Conservation (phyloP, 331 rosid genomes). For the Ulmus americana region DNA sequence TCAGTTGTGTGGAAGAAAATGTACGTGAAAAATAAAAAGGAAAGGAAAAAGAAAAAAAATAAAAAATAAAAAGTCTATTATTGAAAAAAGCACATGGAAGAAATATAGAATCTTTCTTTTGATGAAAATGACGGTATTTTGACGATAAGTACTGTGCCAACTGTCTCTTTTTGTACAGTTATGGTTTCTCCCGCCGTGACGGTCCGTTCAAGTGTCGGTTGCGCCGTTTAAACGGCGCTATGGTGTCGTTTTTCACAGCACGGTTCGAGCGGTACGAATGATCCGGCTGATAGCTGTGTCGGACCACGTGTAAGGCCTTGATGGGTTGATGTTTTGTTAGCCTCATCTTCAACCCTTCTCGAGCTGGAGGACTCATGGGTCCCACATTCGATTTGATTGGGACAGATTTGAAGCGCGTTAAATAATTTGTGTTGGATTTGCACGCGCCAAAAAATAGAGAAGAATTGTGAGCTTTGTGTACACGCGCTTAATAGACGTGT, state of each 20-base stretch:
- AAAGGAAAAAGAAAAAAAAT: not conserved
- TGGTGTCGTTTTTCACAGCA: not conserved
- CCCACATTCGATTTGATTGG: not conserved
- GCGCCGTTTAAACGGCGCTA: slow-evolving; percentile 8
- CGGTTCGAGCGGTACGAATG: not conserved
- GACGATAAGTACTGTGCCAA: slow-evolving; percentile 13
- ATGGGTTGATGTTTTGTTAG: not conserved
- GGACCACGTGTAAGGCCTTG: slow-evolving; percentile 19
- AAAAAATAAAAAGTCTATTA: not conserved
- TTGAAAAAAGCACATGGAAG: not conserved
- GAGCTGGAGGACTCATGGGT: not conserved
- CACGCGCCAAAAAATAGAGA: not conserved
- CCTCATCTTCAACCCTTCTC: not conserved
- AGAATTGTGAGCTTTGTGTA: not conserved
- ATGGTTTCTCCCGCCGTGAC: not conserved
- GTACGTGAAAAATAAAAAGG: not conserved
- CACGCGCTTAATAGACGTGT: not conserved
- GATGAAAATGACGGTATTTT: slow-evolving; percentile 14
- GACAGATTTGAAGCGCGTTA: not conserved
- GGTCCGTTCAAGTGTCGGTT: slow-evolving; percentile 33
- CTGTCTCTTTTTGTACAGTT: not conserved
- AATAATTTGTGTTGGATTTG: not conserved
- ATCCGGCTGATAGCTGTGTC: not conserved
- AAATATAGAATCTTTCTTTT: not conserved
- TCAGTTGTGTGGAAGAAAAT: not conserved